Conservation (phyloP, 192 early-diverging fungal genomes). For the Helicostylum pulchrum region DNA sequence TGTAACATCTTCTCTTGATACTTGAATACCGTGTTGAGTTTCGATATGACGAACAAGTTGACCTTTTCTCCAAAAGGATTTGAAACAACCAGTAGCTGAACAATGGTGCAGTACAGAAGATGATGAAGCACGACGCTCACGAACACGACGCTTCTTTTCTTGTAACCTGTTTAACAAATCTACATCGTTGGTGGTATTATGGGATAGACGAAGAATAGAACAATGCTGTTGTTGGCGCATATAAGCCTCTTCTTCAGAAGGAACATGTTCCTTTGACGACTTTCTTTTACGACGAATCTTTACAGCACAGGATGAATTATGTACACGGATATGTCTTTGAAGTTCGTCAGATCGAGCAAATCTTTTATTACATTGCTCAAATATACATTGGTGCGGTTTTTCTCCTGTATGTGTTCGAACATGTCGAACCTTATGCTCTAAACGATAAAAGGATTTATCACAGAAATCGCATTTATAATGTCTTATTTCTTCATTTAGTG, state of each 20-base stretch:
- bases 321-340: conserved; percentile 4
- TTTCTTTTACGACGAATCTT: background rate
- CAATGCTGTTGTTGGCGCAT: conserved; percentile 4
- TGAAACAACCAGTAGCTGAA: background rate
- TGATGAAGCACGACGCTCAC: no score
- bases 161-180: no score
- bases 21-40: background rate
- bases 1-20: conserved; percentile 11
- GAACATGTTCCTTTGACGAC: background rate
- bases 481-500: background rate
- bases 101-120: conserved; percentile 4
- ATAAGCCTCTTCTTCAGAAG: conserved; percentile 6
- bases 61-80: conserved; percentile 8
- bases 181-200: background rate
- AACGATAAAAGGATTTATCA: conserved; percentile 7
- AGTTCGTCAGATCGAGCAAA: conserved; percentile 14
- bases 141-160: background rate
- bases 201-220: conserved; percentile 2
- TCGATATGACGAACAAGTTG: conserved; percentile 3
- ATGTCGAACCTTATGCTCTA: conserved; percentile 7
- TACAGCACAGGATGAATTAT: conserved; percentile 1
- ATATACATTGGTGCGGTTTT: conserved; percentile 7
- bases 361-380: background rate
- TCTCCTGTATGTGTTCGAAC: conserved; percentile 9
- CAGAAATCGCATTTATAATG: conserved; percentile 15